These are phyloP conservation scores for Verticillium isaacii DNA, from an alignment of 2,329 filamentous ascomycete genomes.

Conservation along the genomic window DNA sequence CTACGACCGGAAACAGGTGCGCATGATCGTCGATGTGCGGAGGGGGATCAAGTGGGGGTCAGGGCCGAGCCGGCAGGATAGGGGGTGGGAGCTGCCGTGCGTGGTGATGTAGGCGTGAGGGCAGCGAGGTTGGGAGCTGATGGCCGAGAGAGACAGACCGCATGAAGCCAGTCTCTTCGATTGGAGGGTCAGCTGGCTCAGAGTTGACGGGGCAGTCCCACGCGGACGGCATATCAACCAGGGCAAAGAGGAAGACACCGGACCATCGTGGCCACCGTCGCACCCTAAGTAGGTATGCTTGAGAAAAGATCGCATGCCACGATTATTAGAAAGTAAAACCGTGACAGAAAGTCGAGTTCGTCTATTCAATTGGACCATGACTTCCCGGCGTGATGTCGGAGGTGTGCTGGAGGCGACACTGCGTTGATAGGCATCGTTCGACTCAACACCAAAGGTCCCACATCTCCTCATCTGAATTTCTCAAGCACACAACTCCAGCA, in stretches of 20 bases:
- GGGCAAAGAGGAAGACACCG: too few species aligned
- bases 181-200: too few species aligned
- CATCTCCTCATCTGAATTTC: background rate
- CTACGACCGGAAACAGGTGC: conserved; percentile 43
- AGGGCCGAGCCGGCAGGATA: conserved; percentile 34
- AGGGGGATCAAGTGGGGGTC: conserved; percentile 42
- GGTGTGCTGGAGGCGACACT: background rate
- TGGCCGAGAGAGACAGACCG: background rate
- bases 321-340: too few species aligned
- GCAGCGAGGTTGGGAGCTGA: background rate
- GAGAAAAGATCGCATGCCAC: too few species aligned
- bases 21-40: conserved; percentile 39
- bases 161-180: background rate
- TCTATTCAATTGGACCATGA: too few species aligned
- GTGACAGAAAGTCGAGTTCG: too few species aligned
- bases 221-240: too few species aligned
- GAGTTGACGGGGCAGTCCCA: too few species aligned
- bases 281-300: too few species aligned
- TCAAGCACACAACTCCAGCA: background rate
- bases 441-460: background rate
- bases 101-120: conserved; percentile 28
- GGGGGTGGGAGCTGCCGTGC: conserved; percentile 31
- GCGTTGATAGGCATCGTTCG: background rate
- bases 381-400: too few species aligned
- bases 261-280: too few species aligned